phyloP scores from a whole-genome alignment of 805 yeast genomes.

The Candida lessepsii region DNA sequence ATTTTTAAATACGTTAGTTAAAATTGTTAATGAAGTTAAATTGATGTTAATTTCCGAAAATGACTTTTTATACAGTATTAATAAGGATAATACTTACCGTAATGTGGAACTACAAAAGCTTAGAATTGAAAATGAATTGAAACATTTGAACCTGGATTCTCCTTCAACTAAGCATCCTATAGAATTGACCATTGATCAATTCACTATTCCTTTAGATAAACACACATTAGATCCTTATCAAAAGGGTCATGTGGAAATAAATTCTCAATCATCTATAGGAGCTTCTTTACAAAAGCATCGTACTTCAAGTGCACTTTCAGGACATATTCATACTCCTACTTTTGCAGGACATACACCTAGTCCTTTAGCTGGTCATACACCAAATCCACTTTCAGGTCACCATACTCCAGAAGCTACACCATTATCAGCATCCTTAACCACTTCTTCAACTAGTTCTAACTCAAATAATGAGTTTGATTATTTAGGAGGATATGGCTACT shows the following conservation, averaged over 20 bases:
- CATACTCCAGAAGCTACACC: conserved; percentile 2
- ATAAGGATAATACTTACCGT: conserved; percentile 31
- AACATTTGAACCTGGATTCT: conserved; percentile 22
- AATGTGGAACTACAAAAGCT: conserved; percentile 32
- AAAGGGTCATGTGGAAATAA: neutral
- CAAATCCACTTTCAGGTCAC: neutral
- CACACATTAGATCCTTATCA: conserved; percentile 6
- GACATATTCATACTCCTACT: no score
- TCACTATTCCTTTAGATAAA: conserved; percentile 18
- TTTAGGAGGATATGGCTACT: conserved; percentile 86
- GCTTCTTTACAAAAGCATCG: no score
- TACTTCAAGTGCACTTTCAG: no score
- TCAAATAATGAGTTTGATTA: conserved; percentile 19
- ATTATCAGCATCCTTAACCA: neutral
- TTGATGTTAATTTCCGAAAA: conserved; percentile 43
- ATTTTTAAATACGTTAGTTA: conserved; percentile 65
- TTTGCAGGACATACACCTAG: no score
- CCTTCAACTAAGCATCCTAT: conserved; percentile 28
- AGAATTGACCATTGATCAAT: conserved; percentile 20
- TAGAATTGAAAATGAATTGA: conserved; percentile 36
- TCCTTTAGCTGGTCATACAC: neutral
- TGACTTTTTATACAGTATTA: conserved; percentile 27
- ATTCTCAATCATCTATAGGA: no score
- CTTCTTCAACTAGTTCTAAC: conserved; percentile 1
- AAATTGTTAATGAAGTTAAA: conserved; percentile 59